Percentiles rank a stretch among this genome's conserved stretches.
Conservation (phyloP, 192 early-diverging fungal genomes). For the Mortierella antarctica region DNA sequence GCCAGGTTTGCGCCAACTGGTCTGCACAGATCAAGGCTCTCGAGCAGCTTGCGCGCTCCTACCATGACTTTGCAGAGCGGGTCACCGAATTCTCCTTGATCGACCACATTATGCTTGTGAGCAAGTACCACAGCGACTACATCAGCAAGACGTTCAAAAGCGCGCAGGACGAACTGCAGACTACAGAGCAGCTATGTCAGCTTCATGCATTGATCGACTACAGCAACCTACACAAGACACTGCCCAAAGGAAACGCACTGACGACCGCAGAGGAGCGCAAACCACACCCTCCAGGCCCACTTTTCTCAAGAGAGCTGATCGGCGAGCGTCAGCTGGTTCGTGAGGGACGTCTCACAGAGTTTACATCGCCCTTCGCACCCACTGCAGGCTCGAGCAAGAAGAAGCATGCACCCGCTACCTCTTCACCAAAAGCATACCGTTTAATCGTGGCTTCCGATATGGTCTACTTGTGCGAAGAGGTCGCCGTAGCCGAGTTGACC, state of each 20-base stretch:
- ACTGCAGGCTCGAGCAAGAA: constrained; percentile 1
- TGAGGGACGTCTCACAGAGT: constrained; percentile 19
- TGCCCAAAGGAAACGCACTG: constrained; percentile 37
- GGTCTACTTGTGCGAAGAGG: constrained; percentile 36
- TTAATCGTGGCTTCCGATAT: constrained; percentile 28
- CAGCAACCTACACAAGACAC: constrained; percentile 4
- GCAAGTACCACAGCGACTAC: constrained; percentile 2
- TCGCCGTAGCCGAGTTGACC: background rate
- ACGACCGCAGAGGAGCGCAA: constrained; percentile 35
- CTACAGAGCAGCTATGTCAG: constrained; percentile 1
- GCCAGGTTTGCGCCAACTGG: constrained; percentile 29
- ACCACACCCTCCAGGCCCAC: background rate
- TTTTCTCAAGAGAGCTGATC: constrained; percentile 10
- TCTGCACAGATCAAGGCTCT: constrained; percentile 22
- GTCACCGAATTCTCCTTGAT: constrained; percentile 12
- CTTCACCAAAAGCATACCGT: constrained; percentile 25
- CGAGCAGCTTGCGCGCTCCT: constrained; percentile 23
- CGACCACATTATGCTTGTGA: background rate
- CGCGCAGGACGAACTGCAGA: constrained; percentile 3
- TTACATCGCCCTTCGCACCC: background rate
- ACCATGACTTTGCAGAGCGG: constrained; percentile 6
- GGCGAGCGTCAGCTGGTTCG: constrained; percentile 5
- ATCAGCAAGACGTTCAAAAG: background rate
- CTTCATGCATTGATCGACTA: constrained; percentile 38
- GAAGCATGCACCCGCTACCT: background rate